phyloP scores from a whole-genome alignment of 139 green algal genomes.

The Ostreobium quekettii region DNA sequence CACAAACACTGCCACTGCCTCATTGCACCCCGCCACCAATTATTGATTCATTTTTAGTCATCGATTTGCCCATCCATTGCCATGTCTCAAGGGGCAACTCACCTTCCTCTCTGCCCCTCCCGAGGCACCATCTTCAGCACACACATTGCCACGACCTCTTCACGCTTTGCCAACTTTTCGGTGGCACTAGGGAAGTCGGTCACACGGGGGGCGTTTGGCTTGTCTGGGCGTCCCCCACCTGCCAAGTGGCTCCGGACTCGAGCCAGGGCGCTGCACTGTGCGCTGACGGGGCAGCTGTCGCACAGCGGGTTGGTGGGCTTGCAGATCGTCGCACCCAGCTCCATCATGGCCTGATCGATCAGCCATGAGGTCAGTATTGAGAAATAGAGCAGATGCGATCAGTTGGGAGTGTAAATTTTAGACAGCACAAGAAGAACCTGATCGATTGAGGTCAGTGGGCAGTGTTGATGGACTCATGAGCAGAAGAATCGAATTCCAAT shows the following conservation, averaged over 20 bases:
- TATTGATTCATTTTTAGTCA: too few relatives aligned
- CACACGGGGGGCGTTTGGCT: conserved; percentile 21
- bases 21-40: too few relatives aligned
- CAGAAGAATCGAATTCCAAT: too few relatives aligned
- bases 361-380: too few relatives aligned
- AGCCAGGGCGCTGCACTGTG: conserved; percentile 32
- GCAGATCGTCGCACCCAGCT: conserved; percentile 88
- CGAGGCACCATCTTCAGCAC: conserved; percentile 33
- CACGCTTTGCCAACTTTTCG: conserved; percentile 40
- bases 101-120: background rate
- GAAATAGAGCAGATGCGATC: too few relatives aligned
- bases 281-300: conserved; percentile 51
- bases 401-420: too few relatives aligned
- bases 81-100: background rate
- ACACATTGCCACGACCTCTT: conserved; percentile 46
- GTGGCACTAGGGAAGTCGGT: conserved; percentile 41
- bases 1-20: too few relatives aligned
- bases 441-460: too few relatives aligned
- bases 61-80: too few relatives aligned
- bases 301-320: conserved; percentile 59
- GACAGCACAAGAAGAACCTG: too few relatives aligned
- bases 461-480: too few relatives aligned
- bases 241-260: conserved; percentile 2
- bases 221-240: conserved; percentile 2
- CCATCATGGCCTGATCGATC: conserved; percentile 97